Evolutionary conservation across 345 rosid species (phyloP), one percentile per base, ranked within the genome.

Genomic region (Aquilaria malaccensis): DNA sequence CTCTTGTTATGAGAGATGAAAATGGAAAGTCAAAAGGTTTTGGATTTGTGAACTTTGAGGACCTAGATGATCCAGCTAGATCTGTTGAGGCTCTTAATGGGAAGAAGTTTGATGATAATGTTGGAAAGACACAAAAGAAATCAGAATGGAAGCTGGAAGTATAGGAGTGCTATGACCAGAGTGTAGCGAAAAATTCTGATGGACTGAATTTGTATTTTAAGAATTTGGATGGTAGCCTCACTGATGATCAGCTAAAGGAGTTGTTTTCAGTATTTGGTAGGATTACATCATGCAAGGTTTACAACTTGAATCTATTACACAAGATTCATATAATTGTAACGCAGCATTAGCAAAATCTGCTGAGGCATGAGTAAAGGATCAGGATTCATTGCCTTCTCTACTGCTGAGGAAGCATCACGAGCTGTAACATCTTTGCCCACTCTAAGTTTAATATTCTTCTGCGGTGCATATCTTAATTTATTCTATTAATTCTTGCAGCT

Each of bases 121-220:
- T 91, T 62, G 98, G 95, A 55, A 88, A 86, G 75, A 96, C 96
- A 96, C 96, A 81, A 71, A 92, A 89, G 80, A 92, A 87, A 70
- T 82, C 76, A 70, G 97, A 89, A 56, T 83, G 98, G 77, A 94
- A 87, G 71, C 58, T 31, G 6, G 97, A 92, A 71, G 66, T 92
- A 29, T 87, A 81, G 66, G 68, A 55, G 50, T 77, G 71, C 48
- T 84, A 74, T 80, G 98, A 93, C 79, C 94, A 84, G 83, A 89
- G 71, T 59, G 66, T 85, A 33, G 89, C 94, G 7, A 97, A 89
- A 63, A 87, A 84, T 70, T 76, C 77, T 72, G 94, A 85, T 65
- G 88, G 94, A 32, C 80, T 91, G 13, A 93, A 89, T 79, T 77
- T 93, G 85, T 89, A 93, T 72, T 75, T 93, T 14, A 87, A 89